phyloP scores from a whole-genome alignment of 805 yeast genomes.

The Zygotorulaspora florentina region DNA sequence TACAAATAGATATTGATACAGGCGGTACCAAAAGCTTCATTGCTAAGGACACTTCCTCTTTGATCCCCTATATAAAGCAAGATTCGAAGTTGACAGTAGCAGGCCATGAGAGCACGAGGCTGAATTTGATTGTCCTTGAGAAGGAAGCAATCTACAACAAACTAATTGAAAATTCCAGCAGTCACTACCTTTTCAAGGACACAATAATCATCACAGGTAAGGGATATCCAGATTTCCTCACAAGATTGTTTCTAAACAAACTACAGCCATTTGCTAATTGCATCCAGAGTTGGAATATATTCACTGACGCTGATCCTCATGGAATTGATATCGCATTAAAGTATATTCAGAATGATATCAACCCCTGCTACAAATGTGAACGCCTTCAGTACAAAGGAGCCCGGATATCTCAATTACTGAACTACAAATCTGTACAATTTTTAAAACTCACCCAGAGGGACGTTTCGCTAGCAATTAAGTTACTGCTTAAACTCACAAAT shows the following conservation, averaged over 20 bases:
- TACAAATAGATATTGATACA: constrained; percentile 5
- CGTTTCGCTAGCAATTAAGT: constrained; percentile 21
- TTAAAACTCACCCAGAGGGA: constrained; percentile 30
- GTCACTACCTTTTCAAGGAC: constrained; percentile 3
- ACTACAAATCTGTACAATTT: constrained; percentile 14
- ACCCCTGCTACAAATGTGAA: constrained; percentile 10
- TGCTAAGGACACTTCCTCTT: constrained; percentile 17
- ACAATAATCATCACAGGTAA: constrained; percentile 53
- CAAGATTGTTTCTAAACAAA: constrained; percentile 41
- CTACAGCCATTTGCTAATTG: constrained; percentile 20
- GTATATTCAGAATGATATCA: constrained; percentile 31
- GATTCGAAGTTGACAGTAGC: constrained; percentile 10
- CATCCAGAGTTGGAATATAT: constrained; percentile 38
- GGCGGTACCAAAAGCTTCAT: constrained; percentile 6
- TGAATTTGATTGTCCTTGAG: constrained; percentile 42
- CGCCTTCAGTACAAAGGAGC: constrained; percentile 24
- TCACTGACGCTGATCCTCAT: constrained; percentile 64
- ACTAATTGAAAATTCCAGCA: constrained; percentile 16
- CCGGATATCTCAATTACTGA: constrained; percentile 17
- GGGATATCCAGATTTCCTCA: constrained; percentile 63
- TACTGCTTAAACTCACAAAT: constrained; percentile 14
- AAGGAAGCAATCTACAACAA: constrained; percentile 50
- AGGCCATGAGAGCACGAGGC: neutral
- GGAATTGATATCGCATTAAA: constrained; percentile 56
- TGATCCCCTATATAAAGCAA: constrained; percentile 41